A percentile compares a stretch with the other conserved stretches of the same genome.
Evolutionary conservation across 306 rosid species (phyloP).

Genomic region (Carpinus fangiana): DNA sequence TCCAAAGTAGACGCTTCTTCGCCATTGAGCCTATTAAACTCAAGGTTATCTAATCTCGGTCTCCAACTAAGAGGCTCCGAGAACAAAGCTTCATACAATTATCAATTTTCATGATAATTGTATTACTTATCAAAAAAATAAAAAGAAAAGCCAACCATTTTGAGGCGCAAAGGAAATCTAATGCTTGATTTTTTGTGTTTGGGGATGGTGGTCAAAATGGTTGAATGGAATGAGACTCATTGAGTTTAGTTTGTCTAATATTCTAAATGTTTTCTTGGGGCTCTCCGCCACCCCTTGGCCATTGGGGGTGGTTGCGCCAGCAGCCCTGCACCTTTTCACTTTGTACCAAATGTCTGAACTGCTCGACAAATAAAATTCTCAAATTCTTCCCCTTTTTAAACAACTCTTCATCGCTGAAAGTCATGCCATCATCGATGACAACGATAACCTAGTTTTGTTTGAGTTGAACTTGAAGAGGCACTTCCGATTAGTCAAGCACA

Average conservation of each 20-base stretch:
- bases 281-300: no score
- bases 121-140: no score
- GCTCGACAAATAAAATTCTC: constrained; percentile 44
- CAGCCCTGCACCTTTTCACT: constrained; percentile 33
- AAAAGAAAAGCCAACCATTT: no score
- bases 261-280: constrained; percentile 59
- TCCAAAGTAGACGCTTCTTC: no score
- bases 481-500: not conserved
- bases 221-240: constrained; percentile 64
- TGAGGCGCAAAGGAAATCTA: no score
- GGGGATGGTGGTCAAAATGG: constrained; percentile 37
- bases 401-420: constrained; percentile 45
- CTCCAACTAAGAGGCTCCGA: no score
- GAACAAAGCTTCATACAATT: no score
- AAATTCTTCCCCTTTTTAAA: constrained; percentile 48
- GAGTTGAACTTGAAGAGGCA: constrained; percentile 27
- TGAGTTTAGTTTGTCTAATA: constrained; percentile 72
- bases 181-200: no score
- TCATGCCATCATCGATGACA: not conserved
- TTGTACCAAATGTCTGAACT: constrained; percentile 36
- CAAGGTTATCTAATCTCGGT: no score
- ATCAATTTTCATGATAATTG: no score
- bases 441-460: constrained; percentile 35
- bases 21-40: no score
- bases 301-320: not conserved